phyloP scores from a whole-genome alignment of 139 green algal genomes.

The Spirogloea muscicola region DNA sequence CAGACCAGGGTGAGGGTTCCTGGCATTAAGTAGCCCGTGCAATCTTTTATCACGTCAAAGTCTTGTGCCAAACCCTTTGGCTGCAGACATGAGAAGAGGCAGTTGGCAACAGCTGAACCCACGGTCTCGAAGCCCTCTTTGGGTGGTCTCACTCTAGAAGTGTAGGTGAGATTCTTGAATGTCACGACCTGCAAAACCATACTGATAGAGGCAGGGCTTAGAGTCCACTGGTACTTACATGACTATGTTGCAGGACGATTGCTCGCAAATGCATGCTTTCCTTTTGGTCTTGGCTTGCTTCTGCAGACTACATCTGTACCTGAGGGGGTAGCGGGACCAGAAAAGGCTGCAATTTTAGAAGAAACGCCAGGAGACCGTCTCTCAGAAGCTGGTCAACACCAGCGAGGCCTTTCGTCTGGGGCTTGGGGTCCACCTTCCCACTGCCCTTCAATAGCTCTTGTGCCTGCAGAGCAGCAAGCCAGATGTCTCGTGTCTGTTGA shows the following conservation, averaged over 20 bases:
- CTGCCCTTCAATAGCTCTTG: too few relatives aligned
- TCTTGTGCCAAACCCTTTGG: neutral
- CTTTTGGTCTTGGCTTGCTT: neutral
- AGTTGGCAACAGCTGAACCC: slow-evolving; percentile 4
- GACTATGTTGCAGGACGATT: neutral
- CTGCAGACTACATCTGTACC: neutral
- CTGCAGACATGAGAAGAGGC: slow-evolving; percentile 9
- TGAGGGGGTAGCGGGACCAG: neutral
- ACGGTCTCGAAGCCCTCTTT: slow-evolving; percentile 25
- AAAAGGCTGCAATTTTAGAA: slow-evolving; percentile 5
- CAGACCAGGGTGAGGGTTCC: slow-evolving; percentile 16
- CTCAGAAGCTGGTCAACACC: slow-evolving; percentile 27
- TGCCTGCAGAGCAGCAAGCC: too few relatives aligned
- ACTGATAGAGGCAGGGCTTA: neutral
- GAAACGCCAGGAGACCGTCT: slow-evolving; percentile 23
- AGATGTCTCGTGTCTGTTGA: too few relatives aligned
- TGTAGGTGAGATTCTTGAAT: slow-evolving; percentile 27
- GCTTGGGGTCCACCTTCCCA: neutral
- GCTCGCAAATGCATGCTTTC: neutral
- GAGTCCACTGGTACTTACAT: neutral
- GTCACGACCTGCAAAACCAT: slow-evolving; percentile 27
- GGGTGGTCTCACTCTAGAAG: neutral
- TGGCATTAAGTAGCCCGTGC: slow-evolving; percentile 29
- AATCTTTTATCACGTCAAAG: slow-evolving; percentile 14
- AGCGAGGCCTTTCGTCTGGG: neutral